A percentile compares a stretch with the other conserved stretches of the same genome.
phyloP scores from a whole-genome alignment of 2,329 filamentous ascomycete species.

The Colletotrichum kahawae region DNA sequence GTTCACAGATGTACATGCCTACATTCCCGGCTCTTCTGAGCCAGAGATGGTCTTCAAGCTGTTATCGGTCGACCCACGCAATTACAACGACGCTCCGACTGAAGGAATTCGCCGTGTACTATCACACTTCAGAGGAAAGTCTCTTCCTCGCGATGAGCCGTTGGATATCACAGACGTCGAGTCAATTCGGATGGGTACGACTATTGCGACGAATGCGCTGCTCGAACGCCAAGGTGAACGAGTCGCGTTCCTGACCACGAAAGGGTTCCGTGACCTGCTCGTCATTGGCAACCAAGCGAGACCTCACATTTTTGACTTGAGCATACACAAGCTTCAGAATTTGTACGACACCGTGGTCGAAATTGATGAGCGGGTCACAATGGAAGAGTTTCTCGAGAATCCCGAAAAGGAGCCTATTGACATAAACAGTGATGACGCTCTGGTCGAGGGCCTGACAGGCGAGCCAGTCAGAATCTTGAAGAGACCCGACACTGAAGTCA shows the following conservation, averaged over 20 bases:
- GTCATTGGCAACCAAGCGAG: constrained; percentile 75
- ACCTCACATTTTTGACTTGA: constrained; percentile 74
- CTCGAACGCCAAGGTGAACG: constrained; percentile 74
- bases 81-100: constrained; percentile 74
- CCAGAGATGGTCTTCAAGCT: constrained; percentile 73
- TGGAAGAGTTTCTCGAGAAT: constrained; percentile 74
- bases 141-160: constrained; percentile 50
- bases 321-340: constrained; percentile 69
- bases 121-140: constrained; percentile 61
- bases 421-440: constrained; percentile 39
- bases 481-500: constrained; percentile 52
- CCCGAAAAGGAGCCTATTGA: constrained; percentile 43
- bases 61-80: constrained; percentile 73
- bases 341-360: constrained; percentile 73
- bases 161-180: constrained; percentile 37
- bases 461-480: constrained; percentile 69
- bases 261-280: constrained; percentile 72
- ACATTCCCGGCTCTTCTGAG: constrained; percentile 64
- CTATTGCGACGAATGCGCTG: constrained; percentile 76
- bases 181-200: constrained; percentile 78
- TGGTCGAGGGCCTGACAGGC: constrained; percentile 67
- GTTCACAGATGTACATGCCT: constrained; percentile 74
- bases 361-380: constrained; percentile 73
- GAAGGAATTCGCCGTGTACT: constrained; percentile 75
- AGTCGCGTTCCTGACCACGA: constrained; percentile 73